phyloP scores from a whole-genome alignment of 73 alveolate genomes.

The Paramecium primaurelia region DNA sequence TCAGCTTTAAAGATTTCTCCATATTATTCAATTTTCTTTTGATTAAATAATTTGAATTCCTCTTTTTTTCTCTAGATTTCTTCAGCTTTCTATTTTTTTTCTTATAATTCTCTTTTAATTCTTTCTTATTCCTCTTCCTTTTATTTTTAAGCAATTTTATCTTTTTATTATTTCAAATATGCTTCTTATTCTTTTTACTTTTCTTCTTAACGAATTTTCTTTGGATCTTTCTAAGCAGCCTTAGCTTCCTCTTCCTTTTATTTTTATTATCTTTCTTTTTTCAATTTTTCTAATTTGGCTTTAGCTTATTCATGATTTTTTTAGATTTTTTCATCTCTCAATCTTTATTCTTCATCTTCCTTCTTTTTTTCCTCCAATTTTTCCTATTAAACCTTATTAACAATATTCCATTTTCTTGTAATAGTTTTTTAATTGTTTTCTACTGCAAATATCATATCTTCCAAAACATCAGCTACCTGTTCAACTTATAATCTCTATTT shows the following conservation, averaged over 20 bases:
- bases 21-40: conserved; percentile 12
- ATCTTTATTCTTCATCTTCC: not conserved
- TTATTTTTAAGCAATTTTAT: not conserved
- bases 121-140: not conserved
- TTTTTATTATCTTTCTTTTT: not conserved
- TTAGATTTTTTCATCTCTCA: not conserved
- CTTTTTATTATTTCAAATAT: not conserved
- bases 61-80: not conserved
- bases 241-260: not conserved
- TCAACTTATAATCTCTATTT: not conserved
- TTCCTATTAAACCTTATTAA: not conserved
- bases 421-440: not conserved
- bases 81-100: not conserved
- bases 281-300: conserved; percentile 1
- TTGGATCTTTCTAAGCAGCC: not conserved
- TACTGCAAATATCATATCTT: conserved; percentile 25
- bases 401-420: not conserved
- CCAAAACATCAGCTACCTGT: conserved; percentile 26
- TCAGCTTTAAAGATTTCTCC: not conserved
- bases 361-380: not conserved
- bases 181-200: not conserved
- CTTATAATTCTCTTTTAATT: not conserved
- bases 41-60: not conserved
- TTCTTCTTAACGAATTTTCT: not conserved
- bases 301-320: conserved; percentile 17